Conservation (phyloP, 805 yeast genomes). For the Wickerhamia fluorescens region DNA sequence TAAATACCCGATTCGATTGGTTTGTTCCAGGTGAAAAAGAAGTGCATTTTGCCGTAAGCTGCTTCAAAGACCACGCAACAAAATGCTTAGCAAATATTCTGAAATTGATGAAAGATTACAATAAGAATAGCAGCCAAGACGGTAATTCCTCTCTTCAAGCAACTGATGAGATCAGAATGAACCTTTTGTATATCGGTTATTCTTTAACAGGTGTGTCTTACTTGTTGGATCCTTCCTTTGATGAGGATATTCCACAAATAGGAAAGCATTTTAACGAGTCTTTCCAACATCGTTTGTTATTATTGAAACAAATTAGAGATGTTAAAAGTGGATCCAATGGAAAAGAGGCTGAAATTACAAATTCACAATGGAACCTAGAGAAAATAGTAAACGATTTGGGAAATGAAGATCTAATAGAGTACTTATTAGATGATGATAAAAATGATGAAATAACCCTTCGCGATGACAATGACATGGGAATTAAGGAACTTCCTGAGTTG, state of each 20-base stretch:
- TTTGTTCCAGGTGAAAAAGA: constrained; percentile 56
- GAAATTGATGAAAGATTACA: constrained; percentile 19
- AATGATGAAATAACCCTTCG: constrained; percentile 2
- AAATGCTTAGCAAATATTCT: constrained; percentile 39
- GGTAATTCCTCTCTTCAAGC: constrained; percentile 18
- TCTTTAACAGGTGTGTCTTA: constrained; percentile 63
- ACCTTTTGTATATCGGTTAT: constrained; percentile 51
- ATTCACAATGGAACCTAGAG: constrained; percentile 26
- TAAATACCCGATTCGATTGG: constrained; percentile 63
- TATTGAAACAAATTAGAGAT: constrained; percentile 25
- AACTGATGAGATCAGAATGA: constrained; percentile 49
- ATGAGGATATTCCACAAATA: constrained; percentile 37
- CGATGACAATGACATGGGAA: not conserved
- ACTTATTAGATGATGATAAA: constrained; percentile 6
- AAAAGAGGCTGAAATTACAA: constrained; percentile 21
- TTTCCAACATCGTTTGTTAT: constrained; percentile 27
- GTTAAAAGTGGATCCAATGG: constrained; percentile 11
- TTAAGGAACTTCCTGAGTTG: not conserved
- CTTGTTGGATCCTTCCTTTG: constrained; percentile 66
- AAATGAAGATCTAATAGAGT: constrained; percentile 12
- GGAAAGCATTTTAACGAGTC: constrained; percentile 23
- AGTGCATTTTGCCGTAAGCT: constrained; percentile 51
- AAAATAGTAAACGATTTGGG: constrained; percentile 16
- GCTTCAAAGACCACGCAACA: constrained; percentile 45
- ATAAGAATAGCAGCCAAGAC: constrained; percentile 6